Conservation (phyloP, 495 filamentous ascomycete species). For the Aspergillus wentii region DNA sequence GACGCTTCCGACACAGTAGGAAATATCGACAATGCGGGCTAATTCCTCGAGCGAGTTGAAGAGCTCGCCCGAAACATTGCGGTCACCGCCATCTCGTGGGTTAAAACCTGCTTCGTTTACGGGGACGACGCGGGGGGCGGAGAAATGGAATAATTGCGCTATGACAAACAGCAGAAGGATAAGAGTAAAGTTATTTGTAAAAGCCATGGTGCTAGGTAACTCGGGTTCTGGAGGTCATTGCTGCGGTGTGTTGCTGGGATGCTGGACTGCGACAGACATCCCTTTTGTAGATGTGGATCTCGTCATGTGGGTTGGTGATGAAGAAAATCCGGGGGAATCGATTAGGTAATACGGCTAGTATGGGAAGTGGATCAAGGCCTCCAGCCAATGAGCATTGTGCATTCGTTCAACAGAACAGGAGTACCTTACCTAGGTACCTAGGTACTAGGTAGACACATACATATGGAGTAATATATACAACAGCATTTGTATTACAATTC, state of each 20-base stretch:
- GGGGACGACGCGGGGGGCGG: slow-evolving; percentile 1
- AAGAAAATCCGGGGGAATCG: slow-evolving; percentile 9
- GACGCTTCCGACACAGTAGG: slow-evolving; percentile 88
- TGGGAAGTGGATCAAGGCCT: no score
- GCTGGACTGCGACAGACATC: no score
- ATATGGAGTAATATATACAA: no score
- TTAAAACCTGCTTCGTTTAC: background rate
- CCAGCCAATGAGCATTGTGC: no score
- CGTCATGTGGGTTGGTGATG: slow-evolving; percentile 1
- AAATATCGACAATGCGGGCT: slow-evolving; percentile 84
- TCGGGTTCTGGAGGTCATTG: no score
- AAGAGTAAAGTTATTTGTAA: slow-evolving; percentile 1
- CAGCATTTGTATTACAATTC: no score
- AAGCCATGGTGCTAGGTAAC: no score
- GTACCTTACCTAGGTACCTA: no score
- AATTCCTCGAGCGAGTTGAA: slow-evolving; percentile 82
- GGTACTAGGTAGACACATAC: no score
- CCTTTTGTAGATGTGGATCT: no score
- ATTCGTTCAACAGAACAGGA: no score
- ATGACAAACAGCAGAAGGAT: slow-evolving; percentile 5
- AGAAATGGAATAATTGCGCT: slow-evolving; percentile 2
- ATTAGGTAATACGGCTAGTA: slow-evolving; percentile 2
- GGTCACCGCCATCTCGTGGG: slow-evolving; percentile 7
- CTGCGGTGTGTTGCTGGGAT: no score
- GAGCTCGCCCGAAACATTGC: slow-evolving; percentile 52